Evolutionary conservation across 2,329 filamentous ascomycete genomes (phyloP).

Genomic region (Sporothrix curviconia): DNA sequence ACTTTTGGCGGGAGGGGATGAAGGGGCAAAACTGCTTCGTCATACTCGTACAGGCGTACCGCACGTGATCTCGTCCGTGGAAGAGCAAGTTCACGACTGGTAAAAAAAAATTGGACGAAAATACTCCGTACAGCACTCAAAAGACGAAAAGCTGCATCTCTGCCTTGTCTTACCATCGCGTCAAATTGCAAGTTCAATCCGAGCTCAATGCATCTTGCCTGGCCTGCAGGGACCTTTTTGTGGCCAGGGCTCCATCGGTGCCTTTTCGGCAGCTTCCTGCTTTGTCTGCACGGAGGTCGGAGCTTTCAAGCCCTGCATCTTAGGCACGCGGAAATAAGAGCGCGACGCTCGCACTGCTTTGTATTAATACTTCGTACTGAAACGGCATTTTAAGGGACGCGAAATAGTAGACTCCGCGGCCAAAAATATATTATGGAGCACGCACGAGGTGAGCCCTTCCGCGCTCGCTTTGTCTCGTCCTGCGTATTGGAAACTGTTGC

Average conservation of each 20-base stretch:
- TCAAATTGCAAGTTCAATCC: neutral
- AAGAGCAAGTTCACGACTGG: neutral
- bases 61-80: slow-evolving; percentile 8
- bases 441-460: too few relatives aligned
- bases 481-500: too few relatives aligned
- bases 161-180: neutral
- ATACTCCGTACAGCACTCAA: neutral
- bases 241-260: slow-evolving; percentile 1
- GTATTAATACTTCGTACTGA: too few relatives aligned
- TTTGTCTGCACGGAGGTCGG: too few relatives aligned
- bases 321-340: too few relatives aligned
- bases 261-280: slow-evolving; percentile 6
- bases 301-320: neutral
- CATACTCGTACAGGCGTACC: neutral
- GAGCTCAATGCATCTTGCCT: neutral
- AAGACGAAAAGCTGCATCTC: neutral
- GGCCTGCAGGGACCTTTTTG: neutral
- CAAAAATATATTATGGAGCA: too few relatives aligned
- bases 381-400: too few relatives aligned
- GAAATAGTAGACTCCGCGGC: too few relatives aligned
- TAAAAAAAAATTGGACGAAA: neutral
- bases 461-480: too few relatives aligned
- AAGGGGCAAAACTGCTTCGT: slow-evolving; percentile 5
- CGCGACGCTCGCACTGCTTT: too few relatives aligned
- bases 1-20: neutral